Evolutionary conservation across 2,329 filamentous ascomycete species (phyloP).

Genomic region (Trichoderma polysporum): DNA sequence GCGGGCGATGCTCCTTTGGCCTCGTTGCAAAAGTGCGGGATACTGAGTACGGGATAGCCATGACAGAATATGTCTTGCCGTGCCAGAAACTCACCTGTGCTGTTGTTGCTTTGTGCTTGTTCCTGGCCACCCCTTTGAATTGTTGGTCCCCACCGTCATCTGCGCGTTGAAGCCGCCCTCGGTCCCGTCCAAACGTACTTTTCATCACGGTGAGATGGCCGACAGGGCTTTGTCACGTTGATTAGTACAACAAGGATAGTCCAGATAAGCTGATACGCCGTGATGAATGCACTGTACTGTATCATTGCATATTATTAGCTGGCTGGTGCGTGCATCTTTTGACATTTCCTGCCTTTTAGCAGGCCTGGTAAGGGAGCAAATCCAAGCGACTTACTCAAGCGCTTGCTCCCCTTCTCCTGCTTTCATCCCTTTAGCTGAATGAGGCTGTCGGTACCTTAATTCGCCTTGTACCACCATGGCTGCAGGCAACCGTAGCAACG

Average conservation of each 20-base stretch:
- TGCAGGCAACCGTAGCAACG: conserved; percentile 3
- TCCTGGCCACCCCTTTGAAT: conserved; percentile 9
- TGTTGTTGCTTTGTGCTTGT: background rate
- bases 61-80: conserved; percentile 5
- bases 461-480: conserved; percentile 8
- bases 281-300: background rate
- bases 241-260: conserved; percentile 13
- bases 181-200: conserved; percentile 13
- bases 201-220: conserved; percentile 4
- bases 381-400: background rate
- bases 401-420: background rate
- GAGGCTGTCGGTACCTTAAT: conserved; percentile 8
- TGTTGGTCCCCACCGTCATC: conserved; percentile 9
- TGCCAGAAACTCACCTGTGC: conserved; percentile 5
- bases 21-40: background rate
- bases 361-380: background rate
- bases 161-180: background rate
- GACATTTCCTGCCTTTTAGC: background rate
- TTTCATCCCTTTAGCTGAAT: conserved; percentile 6
- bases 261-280: conserved; percentile 13
- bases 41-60: conserved; percentile 15
- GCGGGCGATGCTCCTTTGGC: background rate
- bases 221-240: conserved; percentile 12
- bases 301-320: background rate
- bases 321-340: background rate